Evolutionary conservation across 768 basidiomycete genomes (phyloP).

Genomic region (Phanerodontia chrysosporium): DNA sequence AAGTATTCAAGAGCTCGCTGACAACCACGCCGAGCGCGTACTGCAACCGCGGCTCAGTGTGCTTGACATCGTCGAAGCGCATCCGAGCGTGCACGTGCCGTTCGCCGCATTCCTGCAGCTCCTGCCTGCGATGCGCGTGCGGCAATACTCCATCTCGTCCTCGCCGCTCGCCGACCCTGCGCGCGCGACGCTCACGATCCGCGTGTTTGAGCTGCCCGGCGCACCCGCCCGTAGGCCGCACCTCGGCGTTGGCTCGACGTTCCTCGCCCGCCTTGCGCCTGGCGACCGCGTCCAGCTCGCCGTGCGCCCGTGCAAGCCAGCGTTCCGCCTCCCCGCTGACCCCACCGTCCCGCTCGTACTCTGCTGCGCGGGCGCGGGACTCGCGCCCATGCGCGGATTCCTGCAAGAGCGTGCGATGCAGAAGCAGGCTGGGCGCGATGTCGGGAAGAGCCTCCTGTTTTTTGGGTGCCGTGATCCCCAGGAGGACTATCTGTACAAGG

Average conservation of each 20-base stretch:
- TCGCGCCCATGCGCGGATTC: slow-evolving; percentile 50
- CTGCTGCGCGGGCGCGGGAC: slow-evolving; percentile 43
- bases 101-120: slow-evolving; percentile 32
- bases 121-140: slow-evolving; percentile 41
- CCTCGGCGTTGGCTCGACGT: slow-evolving; percentile 43
- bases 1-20: no score
- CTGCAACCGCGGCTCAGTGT: slow-evolving; percentile 38
- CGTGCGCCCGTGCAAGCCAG: slow-evolving; percentile 32
- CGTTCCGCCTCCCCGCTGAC: slow-evolving; percentile 41
- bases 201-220: slow-evolving; percentile 38
- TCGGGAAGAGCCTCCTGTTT: slow-evolving; percentile 39
- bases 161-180: slow-evolving; percentile 41
- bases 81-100: slow-evolving; percentile 31
- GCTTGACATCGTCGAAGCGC: slow-evolving; percentile 37
- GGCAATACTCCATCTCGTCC: slow-evolving; percentile 50
- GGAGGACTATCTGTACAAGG: slow-evolving; percentile 39
- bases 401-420: slow-evolving; percentile 46
- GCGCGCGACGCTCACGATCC: slow-evolving; percentile 40
- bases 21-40: no score
- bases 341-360: slow-evolving; percentile 38
- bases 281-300: slow-evolving; percentile 39
- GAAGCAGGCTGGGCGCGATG: slow-evolving; percentile 37
- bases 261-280: slow-evolving; percentile 33
- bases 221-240: slow-evolving; percentile 31
- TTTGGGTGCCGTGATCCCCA: slow-evolving; percentile 42